These are phyloP conservation scores for Schizophyllum amplum DNA, from an alignment of 1,284 basidiomycete species.

Conservation along the genomic window DNA sequence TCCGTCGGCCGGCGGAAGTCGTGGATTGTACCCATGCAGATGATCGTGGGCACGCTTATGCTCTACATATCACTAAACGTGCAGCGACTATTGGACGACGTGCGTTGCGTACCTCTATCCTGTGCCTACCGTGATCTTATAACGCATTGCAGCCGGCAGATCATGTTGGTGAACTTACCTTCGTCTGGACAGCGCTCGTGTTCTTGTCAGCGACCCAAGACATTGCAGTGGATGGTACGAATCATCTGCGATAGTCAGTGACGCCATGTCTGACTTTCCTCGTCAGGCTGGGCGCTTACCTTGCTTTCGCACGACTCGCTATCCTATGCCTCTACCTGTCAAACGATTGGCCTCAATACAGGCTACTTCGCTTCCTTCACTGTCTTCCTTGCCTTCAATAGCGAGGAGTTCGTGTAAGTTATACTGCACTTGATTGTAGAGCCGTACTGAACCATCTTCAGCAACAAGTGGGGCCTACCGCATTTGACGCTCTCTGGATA, in stretches of 20 bases:
- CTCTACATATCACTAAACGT: constrained; percentile 81
- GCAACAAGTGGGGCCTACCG: constrained; percentile 81
- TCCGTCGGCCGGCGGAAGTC: constrained; percentile 88
- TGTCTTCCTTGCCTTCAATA: constrained; percentile 96
- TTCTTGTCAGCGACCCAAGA: constrained; percentile 98
- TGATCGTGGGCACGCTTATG: constrained; percentile 84
- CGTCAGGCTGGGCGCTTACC: constrained; percentile 91
- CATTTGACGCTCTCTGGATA: constrained; percentile 78
- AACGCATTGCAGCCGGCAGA: constrained; percentile 57
- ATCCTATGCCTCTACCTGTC: constrained; percentile 95
- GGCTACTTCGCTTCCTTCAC: constrained; percentile 97
- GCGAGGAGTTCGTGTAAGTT: constrained; percentile 82
- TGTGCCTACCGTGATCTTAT: constrained; percentile 8
- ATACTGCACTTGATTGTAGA: constrained; percentile 3
- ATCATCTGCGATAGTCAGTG: neutral
- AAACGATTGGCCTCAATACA: constrained; percentile 95
- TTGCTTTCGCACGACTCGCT: constrained; percentile 93
- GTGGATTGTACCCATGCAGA: constrained; percentile 98
- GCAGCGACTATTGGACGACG: constrained; percentile 75
- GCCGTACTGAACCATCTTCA: constrained; percentile 20
- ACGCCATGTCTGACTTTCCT: constrained; percentile 1
- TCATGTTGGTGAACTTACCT: constrained; percentile 76
- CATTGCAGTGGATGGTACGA: constrained; percentile 91
- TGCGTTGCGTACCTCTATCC: constrained; percentile 30
- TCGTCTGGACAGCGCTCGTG: constrained; percentile 86